Conservation (phyloP, 208 protist species). For the Angomonas ambiguus region DNA sequence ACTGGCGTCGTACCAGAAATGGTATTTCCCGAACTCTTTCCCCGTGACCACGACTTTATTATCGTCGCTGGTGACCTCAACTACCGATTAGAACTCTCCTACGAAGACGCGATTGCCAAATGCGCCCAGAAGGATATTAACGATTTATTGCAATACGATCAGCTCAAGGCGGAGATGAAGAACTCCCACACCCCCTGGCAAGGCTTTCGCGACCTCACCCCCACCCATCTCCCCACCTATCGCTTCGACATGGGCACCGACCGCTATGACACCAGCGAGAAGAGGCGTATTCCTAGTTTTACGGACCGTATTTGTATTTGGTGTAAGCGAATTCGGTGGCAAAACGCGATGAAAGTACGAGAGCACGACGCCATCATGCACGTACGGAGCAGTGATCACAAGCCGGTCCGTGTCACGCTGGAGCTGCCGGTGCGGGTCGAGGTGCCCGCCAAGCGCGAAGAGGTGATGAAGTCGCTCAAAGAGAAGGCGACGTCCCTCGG, state of each 20-base stretch:
- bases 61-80: slow-evolving; percentile 93
- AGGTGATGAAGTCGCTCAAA: slow-evolving; percentile 45
- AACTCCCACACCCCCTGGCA: slow-evolving; percentile 73
- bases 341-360: slow-evolving; percentile 39
- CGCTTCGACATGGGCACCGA: slow-evolving; percentile 87
- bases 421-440: slow-evolving; percentile 63
- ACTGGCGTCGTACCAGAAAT: slow-evolving; percentile 15
- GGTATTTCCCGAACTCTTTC: slow-evolving; percentile 46
- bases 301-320: slow-evolving; percentile 86
- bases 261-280: slow-evolving; percentile 90
- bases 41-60: slow-evolving; percentile 81
- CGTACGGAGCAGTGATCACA: slow-evolving; percentile 79
- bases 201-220: slow-evolving; percentile 65
- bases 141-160: slow-evolving; percentile 73
- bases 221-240: slow-evolving; percentile 87
- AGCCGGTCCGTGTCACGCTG: slow-evolving; percentile 67
- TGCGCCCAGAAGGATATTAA: slow-evolving; percentile 21
- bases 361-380: slow-evolving; percentile 36
- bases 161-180: slow-evolving; percentile 64
- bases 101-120: slow-evolving; percentile 61
- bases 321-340: slow-evolving; percentile 33
- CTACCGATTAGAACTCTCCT: slow-evolving; percentile 82
- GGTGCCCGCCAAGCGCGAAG: slow-evolving; percentile 39
- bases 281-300: slow-evolving; percentile 85
- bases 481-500: slow-evolving; percentile 37